Evolutionary conservation across 2,329 filamentous ascomycete species (phyloP).

Genomic region (Hypoxylon sp.): DNA sequence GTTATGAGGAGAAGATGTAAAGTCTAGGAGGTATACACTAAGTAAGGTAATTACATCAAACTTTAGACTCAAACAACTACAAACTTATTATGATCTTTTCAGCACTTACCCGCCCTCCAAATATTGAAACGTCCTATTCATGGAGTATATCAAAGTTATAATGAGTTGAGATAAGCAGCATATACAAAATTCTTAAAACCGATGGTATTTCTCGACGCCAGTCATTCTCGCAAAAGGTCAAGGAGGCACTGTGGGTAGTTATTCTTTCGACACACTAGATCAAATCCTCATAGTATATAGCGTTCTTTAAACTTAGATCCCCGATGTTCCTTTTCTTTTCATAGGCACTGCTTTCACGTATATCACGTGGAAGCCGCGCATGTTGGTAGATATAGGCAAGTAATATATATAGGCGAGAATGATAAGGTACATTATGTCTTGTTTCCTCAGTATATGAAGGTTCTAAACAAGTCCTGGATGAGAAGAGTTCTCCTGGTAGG

Average conservation of each 20-base stretch:
- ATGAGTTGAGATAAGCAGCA: too few species aligned
- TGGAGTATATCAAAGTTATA: too few species aligned
- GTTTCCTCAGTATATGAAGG: not conserved
- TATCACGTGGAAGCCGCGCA: not conserved
- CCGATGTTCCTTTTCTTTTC: not conserved
- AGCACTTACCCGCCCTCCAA: too few species aligned
- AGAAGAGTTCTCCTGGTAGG: not conserved
- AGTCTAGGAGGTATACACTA: not conserved
- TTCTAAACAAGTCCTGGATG: not conserved
- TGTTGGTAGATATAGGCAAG: not conserved
- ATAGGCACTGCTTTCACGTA: not conserved
- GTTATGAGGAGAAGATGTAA: not conserved
- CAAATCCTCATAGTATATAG: not conserved
- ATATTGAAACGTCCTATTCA: too few species aligned
- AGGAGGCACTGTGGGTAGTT: too few species aligned
- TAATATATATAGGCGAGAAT: not conserved
- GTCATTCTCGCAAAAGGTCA: too few species aligned
- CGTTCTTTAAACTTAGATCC: not conserved
- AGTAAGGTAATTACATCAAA: too few species aligned
- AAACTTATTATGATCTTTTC: too few species aligned
- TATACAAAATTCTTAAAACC: too few species aligned
- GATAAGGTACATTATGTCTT: constrained; percentile 2
- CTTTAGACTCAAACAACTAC: too few species aligned
- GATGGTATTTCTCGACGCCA: too few species aligned
- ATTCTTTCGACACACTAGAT: not conserved